A percentile compares a stretch with the other conserved stretches of the same genome.
Evolutionary conservation across 441 rosid species (phyloP).

Genomic region (Lepidium campestre): DNA sequence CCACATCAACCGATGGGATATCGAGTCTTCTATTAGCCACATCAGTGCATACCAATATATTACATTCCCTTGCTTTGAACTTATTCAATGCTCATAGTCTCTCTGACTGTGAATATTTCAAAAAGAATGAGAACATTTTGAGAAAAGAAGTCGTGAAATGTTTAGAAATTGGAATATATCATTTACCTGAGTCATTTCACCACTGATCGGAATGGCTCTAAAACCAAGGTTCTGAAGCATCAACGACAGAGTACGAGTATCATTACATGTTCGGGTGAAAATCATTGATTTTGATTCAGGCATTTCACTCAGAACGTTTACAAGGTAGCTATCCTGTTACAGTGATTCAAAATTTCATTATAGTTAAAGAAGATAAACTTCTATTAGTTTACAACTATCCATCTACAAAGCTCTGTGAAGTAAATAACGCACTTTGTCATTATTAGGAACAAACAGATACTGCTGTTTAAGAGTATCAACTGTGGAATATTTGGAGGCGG

Average conservation of each 20-base stretch:
- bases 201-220: constrained; percentile 93
- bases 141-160: neutral
- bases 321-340: constrained; percentile 89
- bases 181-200: constrained; percentile 93
- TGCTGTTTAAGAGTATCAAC: constrained; percentile 90
- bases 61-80: constrained; percentile 95
- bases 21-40: constrained; percentile 98
- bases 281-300: constrained; percentile 81
- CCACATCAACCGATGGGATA: constrained; percentile 92
- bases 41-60: constrained; percentile 88
- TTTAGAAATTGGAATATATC: neutral
- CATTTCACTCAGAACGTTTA: constrained; percentile 74
- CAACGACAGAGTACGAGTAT: constrained; percentile 67
- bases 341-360: neutral
- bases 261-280: constrained; percentile 90
- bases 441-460: constrained; percentile 53
- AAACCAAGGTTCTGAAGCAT: constrained; percentile 85
- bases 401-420: neutral
- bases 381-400: neutral
- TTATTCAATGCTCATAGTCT: constrained; percentile 92
- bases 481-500: constrained; percentile 87
- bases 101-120: constrained; percentile 55
- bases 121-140: neutral
- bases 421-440: constrained; percentile 53
- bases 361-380: neutral